Evolutionary conservation across 345 rosid genomes (phyloP).

Genomic region (Populus alba): DNA sequence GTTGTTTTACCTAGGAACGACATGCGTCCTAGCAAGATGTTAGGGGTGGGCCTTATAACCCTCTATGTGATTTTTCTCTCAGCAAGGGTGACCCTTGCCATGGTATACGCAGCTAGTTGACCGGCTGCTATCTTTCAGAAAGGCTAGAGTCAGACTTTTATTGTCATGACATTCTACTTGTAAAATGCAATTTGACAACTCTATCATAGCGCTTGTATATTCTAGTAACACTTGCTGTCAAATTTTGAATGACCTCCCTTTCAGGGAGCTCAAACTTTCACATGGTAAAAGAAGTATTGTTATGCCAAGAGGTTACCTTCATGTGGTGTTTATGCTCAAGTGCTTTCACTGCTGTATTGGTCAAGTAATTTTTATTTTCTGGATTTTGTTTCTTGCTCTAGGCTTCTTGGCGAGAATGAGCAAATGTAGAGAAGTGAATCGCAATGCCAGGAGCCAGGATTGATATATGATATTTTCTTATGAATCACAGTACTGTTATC

Average conservation of each 20-base stretch:
- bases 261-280: not conserved
- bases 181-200: not conserved
- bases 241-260: not conserved
- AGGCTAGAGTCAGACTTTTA: not conserved
- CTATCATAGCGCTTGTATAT: not conserved
- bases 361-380: too few relatives aligned
- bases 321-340: not conserved
- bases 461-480: too few relatives aligned
- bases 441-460: not conserved
- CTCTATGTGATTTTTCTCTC: slow-evolving; percentile 40
- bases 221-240: not conserved
- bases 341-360: too few relatives aligned
- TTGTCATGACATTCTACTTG: not conserved
- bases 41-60: slow-evolving; percentile 49
- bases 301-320: too few relatives aligned
- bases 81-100: slow-evolving; percentile 30
- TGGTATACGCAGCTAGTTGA: slow-evolving; percentile 14
- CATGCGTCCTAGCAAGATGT: slow-evolving; percentile 66
- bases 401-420: too few relatives aligned
- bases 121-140: not conserved
- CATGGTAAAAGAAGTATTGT: not conserved
- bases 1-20: slow-evolving; percentile 55
- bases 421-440: not conserved
- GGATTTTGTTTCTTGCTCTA: not conserved
- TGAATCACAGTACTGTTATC: too few relatives aligned